phyloP scores from a whole-genome alignment of 2,329 filamentous ascomycete genomes.

The Verticillium nonalfalfae region DNA sequence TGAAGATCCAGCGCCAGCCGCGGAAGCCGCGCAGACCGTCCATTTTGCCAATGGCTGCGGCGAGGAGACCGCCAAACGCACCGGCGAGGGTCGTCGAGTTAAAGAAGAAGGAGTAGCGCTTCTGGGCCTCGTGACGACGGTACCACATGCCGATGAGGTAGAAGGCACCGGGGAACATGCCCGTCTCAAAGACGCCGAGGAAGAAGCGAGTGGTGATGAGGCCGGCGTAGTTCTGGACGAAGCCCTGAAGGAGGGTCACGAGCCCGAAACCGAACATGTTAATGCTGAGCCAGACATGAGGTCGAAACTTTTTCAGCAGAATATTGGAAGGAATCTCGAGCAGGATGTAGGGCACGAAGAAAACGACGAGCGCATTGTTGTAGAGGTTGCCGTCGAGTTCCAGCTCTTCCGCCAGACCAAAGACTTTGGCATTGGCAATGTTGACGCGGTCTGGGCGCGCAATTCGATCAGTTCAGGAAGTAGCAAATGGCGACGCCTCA shows the following conservation, averaged over 20 bases:
- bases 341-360: conserved; percentile 75
- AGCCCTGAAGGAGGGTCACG: conserved; percentile 67
- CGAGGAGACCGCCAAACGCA: conserved; percentile 17
- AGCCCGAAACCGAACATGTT: conserved; percentile 86
- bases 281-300: conserved; percentile 64
- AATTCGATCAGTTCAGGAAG: background rate
- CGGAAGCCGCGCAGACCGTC: conserved; percentile 59
- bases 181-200: conserved; percentile 69
- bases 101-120: conserved; percentile 93
- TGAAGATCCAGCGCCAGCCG: conserved; percentile 81
- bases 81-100: conserved; percentile 55
- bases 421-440: conserved; percentile 70
- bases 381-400: conserved; percentile 53
- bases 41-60: conserved; percentile 59
- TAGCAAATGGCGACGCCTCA: background rate
- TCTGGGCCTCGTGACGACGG: conserved; percentile 77
- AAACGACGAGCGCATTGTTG: conserved; percentile 72
- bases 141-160: conserved; percentile 89
- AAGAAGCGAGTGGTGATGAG: conserved; percentile 80
- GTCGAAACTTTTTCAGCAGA: conserved; percentile 32
- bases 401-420: conserved; percentile 58
- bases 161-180: conserved; percentile 49
- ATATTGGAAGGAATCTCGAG: conserved; percentile 54
- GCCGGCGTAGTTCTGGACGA: conserved; percentile 71
- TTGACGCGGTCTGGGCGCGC: conserved; percentile 56